Percentiles rank a stretch among this genome's conserved stretches.
Evolutionary conservation across 805 yeast genomes (phyloP).

Genomic region (Ogataea trehalophila): DNA sequence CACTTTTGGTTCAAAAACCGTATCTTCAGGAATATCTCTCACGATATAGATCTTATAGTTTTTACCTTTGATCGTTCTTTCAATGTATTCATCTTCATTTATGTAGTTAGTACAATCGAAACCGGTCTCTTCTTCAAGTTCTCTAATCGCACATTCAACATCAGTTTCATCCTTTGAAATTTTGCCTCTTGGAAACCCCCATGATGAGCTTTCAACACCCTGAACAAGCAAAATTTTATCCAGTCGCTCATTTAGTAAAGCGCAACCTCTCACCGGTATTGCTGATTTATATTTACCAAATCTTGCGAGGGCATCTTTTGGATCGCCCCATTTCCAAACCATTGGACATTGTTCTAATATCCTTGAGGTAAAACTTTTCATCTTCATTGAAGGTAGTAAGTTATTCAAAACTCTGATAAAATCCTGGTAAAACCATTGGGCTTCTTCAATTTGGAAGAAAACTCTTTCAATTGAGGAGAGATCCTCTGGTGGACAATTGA

Average conservation of each 20-base stretch:
- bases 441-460: conserved; percentile 93
- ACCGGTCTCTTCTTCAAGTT: conserved; percentile 90
- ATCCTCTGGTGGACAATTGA: conserved; percentile 91
- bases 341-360: conserved; percentile 67
- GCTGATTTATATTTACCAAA: conserved; percentile 83
- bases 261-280: conserved; percentile 96
- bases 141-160: conserved; percentile 84
- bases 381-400: conserved; percentile 66
- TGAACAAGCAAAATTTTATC: conserved; percentile 73
- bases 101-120: conserved; percentile 71
- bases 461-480: conserved; percentile 76
- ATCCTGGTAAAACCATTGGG: conserved; percentile 96
- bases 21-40: conserved; percentile 71
- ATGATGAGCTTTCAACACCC: conserved; percentile 72
- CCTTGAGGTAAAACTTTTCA: conserved; percentile 68
- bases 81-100: conserved; percentile 68
- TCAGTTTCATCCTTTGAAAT: conserved; percentile 91
- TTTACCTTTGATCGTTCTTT: conserved; percentile 77
- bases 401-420: conserved; percentile 72
- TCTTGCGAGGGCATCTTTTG: conserved; percentile 69
- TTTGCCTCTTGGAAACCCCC: conserved; percentile 98
- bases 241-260: conserved; percentile 67
- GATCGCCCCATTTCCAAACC: conserved; percentile 81
- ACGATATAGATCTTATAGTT: conserved; percentile 79
- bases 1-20: conserved; percentile 72